phyloP scores from a whole-genome alignment of 768 basidiomycete species.

The Serendipita sp. region DNA sequence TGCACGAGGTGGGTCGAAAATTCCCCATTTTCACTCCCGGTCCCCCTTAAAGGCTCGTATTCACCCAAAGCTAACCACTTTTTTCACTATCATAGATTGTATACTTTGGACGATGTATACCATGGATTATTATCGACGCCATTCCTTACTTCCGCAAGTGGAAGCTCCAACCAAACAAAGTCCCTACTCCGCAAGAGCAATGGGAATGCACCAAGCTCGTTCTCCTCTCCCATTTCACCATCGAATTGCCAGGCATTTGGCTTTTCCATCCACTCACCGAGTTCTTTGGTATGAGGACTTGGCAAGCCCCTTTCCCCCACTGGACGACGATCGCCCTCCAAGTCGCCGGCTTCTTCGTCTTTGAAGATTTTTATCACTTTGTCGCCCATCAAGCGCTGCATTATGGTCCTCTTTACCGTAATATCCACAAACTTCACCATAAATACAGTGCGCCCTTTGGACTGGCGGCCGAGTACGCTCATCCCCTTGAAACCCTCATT shows the following conservation, averaged over 20 bases:
- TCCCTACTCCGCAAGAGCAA: constrained; percentile 68
- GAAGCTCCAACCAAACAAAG: constrained; percentile 80
- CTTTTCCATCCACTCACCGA: constrained; percentile 86
- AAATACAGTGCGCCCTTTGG: constrained; percentile 95
- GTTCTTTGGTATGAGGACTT: constrained; percentile 74
- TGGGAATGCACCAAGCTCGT: constrained; percentile 95
- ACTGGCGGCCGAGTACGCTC: constrained; percentile 93
- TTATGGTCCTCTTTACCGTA: constrained; percentile 66
- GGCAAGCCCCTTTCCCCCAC: constrained; percentile 82
- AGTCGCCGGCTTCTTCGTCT: constrained; percentile 78
- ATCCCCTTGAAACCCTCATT: constrained; percentile 91
- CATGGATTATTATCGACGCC: constrained; percentile 90
- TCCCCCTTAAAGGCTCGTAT: background rate
- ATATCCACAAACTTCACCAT: constrained; percentile 97
- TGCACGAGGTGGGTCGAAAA: constrained; percentile 67
- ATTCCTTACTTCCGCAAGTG: constrained; percentile 87
- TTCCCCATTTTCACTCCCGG: background rate
- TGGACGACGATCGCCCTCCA: constrained; percentile 56
- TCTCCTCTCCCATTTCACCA: constrained; percentile 86
- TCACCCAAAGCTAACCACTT: background rate
- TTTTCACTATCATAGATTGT: constrained; percentile 43
- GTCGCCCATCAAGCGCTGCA: constrained; percentile 82
- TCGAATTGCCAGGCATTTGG: constrained; percentile 89
- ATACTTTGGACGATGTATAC: constrained; percentile 90
- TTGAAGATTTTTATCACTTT: constrained; percentile 95